A percentile compares a stretch with the other conserved stretches of the same genome.
Conservation (phyloP, 2,329 filamentous ascomycete genomes). For the Alternaria panax region DNA sequence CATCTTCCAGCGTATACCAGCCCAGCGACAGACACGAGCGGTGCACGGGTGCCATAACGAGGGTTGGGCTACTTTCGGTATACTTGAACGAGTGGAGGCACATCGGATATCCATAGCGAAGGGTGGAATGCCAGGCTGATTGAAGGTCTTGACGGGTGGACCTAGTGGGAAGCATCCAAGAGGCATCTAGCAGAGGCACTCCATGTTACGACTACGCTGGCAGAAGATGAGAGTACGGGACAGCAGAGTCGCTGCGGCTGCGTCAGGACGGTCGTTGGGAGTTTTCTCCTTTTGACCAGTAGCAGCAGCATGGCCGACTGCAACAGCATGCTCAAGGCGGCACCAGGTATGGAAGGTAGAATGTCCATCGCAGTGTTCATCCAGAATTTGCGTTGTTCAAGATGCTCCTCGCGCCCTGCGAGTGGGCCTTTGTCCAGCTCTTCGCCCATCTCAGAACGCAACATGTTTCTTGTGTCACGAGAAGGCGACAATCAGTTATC, state of each 20-base stretch:
- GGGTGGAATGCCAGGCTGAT: background rate
- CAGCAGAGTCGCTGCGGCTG: no score
- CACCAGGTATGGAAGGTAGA: background rate
- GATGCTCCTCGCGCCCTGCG: background rate
- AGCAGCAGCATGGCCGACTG: background rate
- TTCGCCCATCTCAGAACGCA: background rate
- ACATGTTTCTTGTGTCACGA: background rate
- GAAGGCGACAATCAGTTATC: background rate
- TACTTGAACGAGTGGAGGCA: background rate
- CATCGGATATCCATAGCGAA: background rate
- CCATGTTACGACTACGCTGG: background rate
- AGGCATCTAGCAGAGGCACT: background rate
- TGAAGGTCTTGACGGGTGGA: background rate
- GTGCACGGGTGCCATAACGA: background rate
- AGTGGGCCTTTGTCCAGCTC: background rate
- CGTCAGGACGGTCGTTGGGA: no score
- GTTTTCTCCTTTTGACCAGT: background rate
- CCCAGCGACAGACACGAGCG: background rate
- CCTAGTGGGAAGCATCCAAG: background rate
- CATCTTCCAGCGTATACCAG: background rate
- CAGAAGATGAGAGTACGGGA: background rate
- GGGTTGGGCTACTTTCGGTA: no score
- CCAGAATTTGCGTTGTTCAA: background rate
- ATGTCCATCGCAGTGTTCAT: background rate
- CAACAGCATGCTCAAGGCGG: background rate